Evolutionary conservation across 192 early-diverging fungal genomes (phyloP).

Genomic region (Gaertneriomyces semiglobifer): DNA sequence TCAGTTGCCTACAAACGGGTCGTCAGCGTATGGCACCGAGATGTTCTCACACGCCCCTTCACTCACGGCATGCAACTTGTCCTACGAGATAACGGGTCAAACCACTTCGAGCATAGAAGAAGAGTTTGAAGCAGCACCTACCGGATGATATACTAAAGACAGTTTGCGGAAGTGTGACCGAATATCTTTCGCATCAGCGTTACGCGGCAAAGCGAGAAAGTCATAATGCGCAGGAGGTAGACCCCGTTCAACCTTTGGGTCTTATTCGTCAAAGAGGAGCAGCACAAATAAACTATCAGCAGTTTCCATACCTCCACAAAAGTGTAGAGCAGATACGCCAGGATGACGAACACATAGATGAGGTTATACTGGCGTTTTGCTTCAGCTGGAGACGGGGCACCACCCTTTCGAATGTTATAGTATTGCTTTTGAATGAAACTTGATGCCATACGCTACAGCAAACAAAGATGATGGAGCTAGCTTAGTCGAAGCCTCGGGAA

Average conservation of each 20-base stretch:
- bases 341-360: slow-evolving; percentile 34
- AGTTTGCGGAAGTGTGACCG: slow-evolving; percentile 31
- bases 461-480: background rate
- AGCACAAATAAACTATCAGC: background rate
- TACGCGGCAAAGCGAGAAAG: slow-evolving; percentile 20
- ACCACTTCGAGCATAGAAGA: background rate
- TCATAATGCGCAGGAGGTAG: slow-evolving; percentile 45
- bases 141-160: slow-evolving; percentile 47
- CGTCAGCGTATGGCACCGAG: background rate
- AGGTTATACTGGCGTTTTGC: slow-evolving; percentile 26
- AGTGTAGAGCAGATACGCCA: slow-evolving; percentile 36
- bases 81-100: slow-evolving; percentile 6
- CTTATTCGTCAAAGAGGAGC: background rate
- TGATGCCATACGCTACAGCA: slow-evolving; percentile 23
- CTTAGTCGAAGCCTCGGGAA: background rate
- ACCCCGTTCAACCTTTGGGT: slow-evolving; percentile 31
- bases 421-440: slow-evolving; percentile 32
- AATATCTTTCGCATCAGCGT: slow-evolving; percentile 29
- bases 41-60: background rate
- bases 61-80: slow-evolving; percentile 9
- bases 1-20: background rate
- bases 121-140: slow-evolving; percentile 17
- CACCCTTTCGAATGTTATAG: slow-evolving; percentile 6
- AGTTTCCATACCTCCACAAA: slow-evolving; percentile 28
- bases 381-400: slow-evolving; percentile 6